Evolutionary conservation across 2,329 filamentous ascomycete species (phyloP).

Genomic region (Penicillium janthinellum): DNA sequence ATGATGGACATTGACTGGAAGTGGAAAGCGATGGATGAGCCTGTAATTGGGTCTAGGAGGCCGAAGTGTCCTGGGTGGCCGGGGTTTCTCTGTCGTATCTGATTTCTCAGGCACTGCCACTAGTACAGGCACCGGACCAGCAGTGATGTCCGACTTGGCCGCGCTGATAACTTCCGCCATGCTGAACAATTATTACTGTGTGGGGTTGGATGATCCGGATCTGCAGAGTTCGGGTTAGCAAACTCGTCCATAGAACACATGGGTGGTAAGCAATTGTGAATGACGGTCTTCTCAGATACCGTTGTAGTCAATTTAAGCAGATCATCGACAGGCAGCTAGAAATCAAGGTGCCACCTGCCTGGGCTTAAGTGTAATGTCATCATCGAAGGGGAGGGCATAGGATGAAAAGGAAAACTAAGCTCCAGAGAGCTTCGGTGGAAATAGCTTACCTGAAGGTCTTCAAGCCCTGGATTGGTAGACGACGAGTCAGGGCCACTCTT

Average conservation of each 20-base stretch:
- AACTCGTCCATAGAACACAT: constrained; percentile 23
- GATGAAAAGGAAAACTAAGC: constrained; percentile 9
- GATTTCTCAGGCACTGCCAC: not conserved
- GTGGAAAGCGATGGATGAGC: constrained; percentile 78
- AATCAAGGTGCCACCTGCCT: constrained; percentile 54
- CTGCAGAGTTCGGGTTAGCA: constrained; percentile 21
- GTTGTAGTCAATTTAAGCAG: constrained; percentile 83
- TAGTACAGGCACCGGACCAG: constrained; percentile 11
- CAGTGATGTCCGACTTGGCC: constrained; percentile 21
- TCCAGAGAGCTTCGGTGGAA: constrained; percentile 6
- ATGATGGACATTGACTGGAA: constrained; percentile 79
- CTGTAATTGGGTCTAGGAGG: constrained; percentile 59
- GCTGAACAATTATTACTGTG: constrained; percentile 32
- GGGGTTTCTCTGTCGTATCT: constrained; percentile 15
- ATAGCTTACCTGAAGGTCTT: constrained; percentile 23
- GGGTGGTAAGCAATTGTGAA: constrained; percentile 9
- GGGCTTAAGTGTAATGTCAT: constrained; percentile 50
- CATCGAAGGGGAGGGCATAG: constrained; percentile 38
- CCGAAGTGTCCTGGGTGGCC: constrained; percentile 31
- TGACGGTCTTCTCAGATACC: constrained; percentile 77
- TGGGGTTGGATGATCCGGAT: constrained; percentile 14
- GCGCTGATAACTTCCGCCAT: constrained; percentile 28
- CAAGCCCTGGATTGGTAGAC: constrained; percentile 1
- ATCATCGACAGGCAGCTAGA: constrained; percentile 54
- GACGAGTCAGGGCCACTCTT: constrained; percentile 6